phyloP scores from a whole-genome alignment of 1,284 basidiomycete genomes.

The Schizophyllum commune region DNA sequence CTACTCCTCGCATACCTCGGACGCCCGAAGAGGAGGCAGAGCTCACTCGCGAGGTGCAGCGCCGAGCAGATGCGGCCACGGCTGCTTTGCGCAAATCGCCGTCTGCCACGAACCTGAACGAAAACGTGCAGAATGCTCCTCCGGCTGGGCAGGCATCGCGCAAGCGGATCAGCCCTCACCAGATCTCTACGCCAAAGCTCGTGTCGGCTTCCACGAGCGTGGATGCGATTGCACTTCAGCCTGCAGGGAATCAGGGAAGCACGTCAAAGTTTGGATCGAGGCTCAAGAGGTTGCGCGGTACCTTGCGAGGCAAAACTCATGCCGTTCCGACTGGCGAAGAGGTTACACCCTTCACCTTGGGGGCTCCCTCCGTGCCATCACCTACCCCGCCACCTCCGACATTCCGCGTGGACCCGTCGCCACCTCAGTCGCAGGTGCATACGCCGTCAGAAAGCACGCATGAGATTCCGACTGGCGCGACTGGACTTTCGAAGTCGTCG shows the following conservation, averaged over 20 bases:
- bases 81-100: slow-evolving; percentile 54
- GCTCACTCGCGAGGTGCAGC: slow-evolving; percentile 59
- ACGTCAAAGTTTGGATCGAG: slow-evolving; percentile 48
- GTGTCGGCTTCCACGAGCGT: slow-evolving; percentile 71
- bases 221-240: slow-evolving; percentile 60
- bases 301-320: slow-evolving; percentile 53
- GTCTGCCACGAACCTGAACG: slow-evolving; percentile 37
- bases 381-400: background rate
- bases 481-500: background rate
- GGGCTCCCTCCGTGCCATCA: slow-evolving; percentile 27
- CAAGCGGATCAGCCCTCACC: slow-evolving; percentile 58
- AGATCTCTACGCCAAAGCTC: slow-evolving; percentile 68
- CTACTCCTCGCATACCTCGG: slow-evolving; percentile 31
- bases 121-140: slow-evolving; percentile 21
- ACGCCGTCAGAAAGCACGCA: background rate
- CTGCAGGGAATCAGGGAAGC: slow-evolving; percentile 25
- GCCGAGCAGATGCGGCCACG: slow-evolving; percentile 63
- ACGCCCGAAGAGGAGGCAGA: slow-evolving; percentile 38
- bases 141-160: slow-evolving; percentile 35
- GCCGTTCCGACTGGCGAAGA: slow-evolving; percentile 42
- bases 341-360: slow-evolving; percentile 34
- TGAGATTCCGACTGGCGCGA: background rate
- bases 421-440: background rate
- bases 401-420: background rate
- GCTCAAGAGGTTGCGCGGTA: slow-evolving; percentile 65